A percentile compares a stretch with the other conserved stretches of the same genome.
phyloP scores from a whole-genome alignment of 164 flowering plant genomes.

The Paratinospora sagittata region DNA sequence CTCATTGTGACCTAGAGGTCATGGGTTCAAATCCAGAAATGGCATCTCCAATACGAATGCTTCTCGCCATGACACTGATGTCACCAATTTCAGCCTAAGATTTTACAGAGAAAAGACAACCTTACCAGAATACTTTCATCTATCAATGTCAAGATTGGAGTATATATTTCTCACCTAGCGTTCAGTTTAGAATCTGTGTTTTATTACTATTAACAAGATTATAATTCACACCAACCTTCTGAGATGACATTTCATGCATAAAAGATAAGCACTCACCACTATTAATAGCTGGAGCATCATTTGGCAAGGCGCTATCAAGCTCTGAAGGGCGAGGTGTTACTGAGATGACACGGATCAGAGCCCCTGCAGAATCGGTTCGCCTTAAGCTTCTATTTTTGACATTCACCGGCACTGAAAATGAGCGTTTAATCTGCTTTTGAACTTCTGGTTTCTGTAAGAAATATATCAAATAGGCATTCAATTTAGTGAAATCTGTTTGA shows the following conservation, averaged over 20 bases:
- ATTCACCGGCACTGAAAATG: constrained; percentile 68
- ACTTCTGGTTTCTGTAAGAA: constrained; percentile 39
- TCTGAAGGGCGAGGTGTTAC: constrained; percentile 40
- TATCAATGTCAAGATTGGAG: too few species aligned
- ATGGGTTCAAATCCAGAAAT: too few species aligned
- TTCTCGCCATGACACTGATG: too few species aligned
- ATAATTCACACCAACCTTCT: not conserved
- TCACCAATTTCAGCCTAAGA: too few species aligned
- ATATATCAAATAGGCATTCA: not conserved
- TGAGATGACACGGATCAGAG: constrained; percentile 56
- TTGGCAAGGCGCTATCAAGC: constrained; percentile 28
- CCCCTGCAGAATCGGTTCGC: constrained; percentile 48
- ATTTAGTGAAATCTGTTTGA: not conserved
- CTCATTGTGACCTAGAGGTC: too few species aligned
- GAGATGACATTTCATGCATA: not conserved
- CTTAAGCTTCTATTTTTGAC: constrained; percentile 46
- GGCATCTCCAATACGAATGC: too few species aligned
- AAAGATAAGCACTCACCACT: constrained; percentile 29
- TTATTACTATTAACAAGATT: not conserved
- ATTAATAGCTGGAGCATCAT: constrained; percentile 32
- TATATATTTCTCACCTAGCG: too few species aligned
- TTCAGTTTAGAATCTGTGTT: too few species aligned
- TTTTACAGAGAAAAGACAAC: too few species aligned
- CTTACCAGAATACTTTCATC: too few species aligned
- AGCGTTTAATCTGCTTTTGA: constrained; percentile 48